Evolutionary conservation across 495 filamentous ascomycete genomes (phyloP), one percentile per base, ranked within the genome.

Genomic region (Penicillium macrosclerotiorum): DNA sequence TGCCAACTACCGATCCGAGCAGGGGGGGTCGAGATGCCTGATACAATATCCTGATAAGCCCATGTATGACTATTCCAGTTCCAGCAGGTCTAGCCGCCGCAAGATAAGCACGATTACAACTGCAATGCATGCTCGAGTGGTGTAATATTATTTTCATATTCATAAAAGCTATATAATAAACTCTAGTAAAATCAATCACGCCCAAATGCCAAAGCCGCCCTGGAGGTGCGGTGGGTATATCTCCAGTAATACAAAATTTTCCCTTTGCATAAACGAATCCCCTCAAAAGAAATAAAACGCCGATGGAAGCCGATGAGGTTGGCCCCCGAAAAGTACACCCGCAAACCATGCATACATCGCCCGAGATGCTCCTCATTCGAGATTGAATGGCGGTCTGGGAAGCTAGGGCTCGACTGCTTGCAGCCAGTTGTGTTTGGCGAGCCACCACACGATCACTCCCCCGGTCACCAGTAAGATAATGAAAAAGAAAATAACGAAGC

Each of bases 371-470:
- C 19, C 18, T 6, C 19, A 22, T n/a, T 5, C 17, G 8, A 8
- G 12, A 37, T 7, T 27, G 23, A 1, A 16, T 5, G 5, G 25
- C 5, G 25, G 5, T 13, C 1, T 9, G 5, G 19, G 12, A 12
- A 6, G 7, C 38, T 19, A 55, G 18, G 54, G 54, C 29, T 57
- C 48, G 17, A 46, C 45, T 13, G 54, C 45, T 18, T 54, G 57
- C 17, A 71, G 37, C 71, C 71, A 74, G 34, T 68, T 57, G 45
- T 72, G 68, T 31, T 64, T 58, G 19, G 50, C 56, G 7, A 74
- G 53, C 60, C 66, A 72, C 66, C 64, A 70, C 6, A 74, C 51
- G 5, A 72, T 47, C 9, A 64, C 59, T 3, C 58, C 54, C 12
- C 53, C 64, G 3, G 51, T 55, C 3, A 64, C 44, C 9, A 68